phyloP scores from a whole-genome alignment of 768 basidiomycete species.

The Rhodosporidiobolus odoratus region DNA sequence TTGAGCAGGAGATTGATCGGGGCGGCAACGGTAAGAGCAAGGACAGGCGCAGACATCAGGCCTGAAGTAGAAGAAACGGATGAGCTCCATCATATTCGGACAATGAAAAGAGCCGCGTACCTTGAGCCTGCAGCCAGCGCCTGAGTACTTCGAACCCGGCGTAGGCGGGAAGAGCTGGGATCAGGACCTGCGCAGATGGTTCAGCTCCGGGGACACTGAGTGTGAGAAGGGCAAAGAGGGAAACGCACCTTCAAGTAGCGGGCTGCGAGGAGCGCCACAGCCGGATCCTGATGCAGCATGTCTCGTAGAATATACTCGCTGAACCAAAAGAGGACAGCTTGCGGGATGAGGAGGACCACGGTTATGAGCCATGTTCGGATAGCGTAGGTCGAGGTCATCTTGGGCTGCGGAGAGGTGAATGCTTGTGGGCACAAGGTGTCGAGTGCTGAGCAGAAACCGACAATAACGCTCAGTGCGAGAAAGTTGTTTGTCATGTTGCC shows the following conservation, averaged over 20 bases:
- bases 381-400: slow-evolving; percentile 49
- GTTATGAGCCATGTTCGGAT: slow-evolving; percentile 35
- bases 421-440: slow-evolving; percentile 92
- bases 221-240: neutral
- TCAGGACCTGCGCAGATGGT: slow-evolving; percentile 16
- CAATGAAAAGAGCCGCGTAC: neutral
- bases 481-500: slow-evolving; percentile 66
- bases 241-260: slow-evolving; percentile 36
- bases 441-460: slow-evolving; percentile 48
- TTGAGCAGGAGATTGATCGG: slow-evolving; percentile 80
- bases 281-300: slow-evolving; percentile 46
- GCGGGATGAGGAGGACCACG: slow-evolving; percentile 47
- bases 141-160: slow-evolving; percentile 41
- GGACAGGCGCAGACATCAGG: slow-evolving; percentile 76
- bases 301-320: slow-evolving; percentile 68
- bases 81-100: neutral
- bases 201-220: neutral
- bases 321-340: slow-evolving; percentile 71
- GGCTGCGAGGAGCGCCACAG: slow-evolving; percentile 34
- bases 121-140: slow-evolving; percentile 42
- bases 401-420: slow-evolving; percentile 81
- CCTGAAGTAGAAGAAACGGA: slow-evolving; percentile 48
- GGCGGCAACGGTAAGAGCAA: slow-evolving; percentile 72
- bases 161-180: slow-evolving; percentile 40
- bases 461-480: slow-evolving; percentile 38